Evolutionary conservation across 2,329 filamentous ascomycete species (phyloP), one percentile per base, ranked within the genome.

Genomic region (Arthrobotrys musiformis): DNA sequence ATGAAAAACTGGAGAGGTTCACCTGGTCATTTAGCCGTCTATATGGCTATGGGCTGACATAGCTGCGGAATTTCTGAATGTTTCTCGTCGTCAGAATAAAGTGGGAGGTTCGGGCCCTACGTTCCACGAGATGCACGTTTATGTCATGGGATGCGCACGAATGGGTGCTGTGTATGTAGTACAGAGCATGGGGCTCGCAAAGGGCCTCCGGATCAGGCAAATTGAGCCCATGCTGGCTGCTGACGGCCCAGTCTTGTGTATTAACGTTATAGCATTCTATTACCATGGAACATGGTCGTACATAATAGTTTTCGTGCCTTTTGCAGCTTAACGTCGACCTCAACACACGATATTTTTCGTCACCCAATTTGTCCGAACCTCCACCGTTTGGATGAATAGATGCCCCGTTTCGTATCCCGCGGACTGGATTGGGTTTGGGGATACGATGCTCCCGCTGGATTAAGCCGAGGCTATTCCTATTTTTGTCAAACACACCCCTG

Each of bases 391-490:
- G 35, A 28, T 11, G 24, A 40, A 60, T 30, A 37, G 37, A 48
- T 50, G 7, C 19, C 44, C 37, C 37, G 56, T 54, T 69, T 70
- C 72, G 63, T 76, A 76, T 75, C 70, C 42, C 11, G 35, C 35
- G 1, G n/a, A 17, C 63, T 63, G 33, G 48, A 76, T 69, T 61
- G 9, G 64, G 64, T 58, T 68, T 56, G 9, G 5, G 4, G 44
- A 76, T 76, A 76, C 72, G 72, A 76, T 62, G 19, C 1, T 13
- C 33, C 17, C 54, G 26, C 30, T 3, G 7, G 13, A 26, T 40
- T 33, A 17, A 62, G 28, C 62, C 70, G 56, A 68, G 62, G 62
- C 30, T 54, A 42, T 74, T 54, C 33, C 54, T 52, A 11, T 61
- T 50, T 68, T 37, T 42, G 19, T 58, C 33, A 40, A 56, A 22